A percentile compares a stretch with the other conserved stretches of the same genome.
These are phyloP conservation scores for Fusarium pseudocircinatum DNA, from an alignment of 2,329 filamentous ascomycete species.

Conservation along the genomic window DNA sequence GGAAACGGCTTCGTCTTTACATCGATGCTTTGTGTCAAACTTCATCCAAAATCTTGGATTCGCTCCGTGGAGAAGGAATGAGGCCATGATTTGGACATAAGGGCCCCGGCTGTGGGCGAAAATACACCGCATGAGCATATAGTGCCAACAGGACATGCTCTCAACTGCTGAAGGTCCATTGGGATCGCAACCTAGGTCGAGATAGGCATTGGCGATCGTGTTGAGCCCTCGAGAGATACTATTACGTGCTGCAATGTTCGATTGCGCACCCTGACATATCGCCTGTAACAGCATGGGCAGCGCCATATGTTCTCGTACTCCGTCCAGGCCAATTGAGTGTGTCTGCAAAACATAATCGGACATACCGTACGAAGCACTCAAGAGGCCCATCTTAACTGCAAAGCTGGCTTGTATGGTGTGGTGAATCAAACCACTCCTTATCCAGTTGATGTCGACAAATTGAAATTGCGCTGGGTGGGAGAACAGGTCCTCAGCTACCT, in stretches of 20 bases:
- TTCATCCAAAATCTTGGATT: not conserved
- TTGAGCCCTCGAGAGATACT: accelerated
- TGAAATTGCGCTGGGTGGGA: not conserved
- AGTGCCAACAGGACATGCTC: not conserved
- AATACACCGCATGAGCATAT: accelerated
- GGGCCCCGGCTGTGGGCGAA: accelerated
- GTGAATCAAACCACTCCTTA: accelerated
- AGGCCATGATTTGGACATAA: not conserved
- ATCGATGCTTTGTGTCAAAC: accelerated
- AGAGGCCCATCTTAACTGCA: accelerated
- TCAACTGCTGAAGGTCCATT: not conserved
- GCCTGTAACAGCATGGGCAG: not conserved
- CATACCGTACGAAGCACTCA: accelerated
- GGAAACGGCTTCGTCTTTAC: accelerated
- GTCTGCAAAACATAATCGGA: accelerated
- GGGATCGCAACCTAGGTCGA: accelerated
- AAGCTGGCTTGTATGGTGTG: not conserved
- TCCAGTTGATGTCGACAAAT: accelerated
- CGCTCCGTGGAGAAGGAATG: not conserved
- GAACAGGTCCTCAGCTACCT: not conserved
- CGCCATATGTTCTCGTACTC: not conserved
- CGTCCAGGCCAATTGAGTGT: accelerated
- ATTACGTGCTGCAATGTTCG: too few relatives aligned
- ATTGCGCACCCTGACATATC: too few relatives aligned
- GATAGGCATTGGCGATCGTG: accelerated